Evolutionary conservation across 2,329 filamentous ascomycete species (phyloP).

Genomic region (Ceratocystis variospora): DNA sequence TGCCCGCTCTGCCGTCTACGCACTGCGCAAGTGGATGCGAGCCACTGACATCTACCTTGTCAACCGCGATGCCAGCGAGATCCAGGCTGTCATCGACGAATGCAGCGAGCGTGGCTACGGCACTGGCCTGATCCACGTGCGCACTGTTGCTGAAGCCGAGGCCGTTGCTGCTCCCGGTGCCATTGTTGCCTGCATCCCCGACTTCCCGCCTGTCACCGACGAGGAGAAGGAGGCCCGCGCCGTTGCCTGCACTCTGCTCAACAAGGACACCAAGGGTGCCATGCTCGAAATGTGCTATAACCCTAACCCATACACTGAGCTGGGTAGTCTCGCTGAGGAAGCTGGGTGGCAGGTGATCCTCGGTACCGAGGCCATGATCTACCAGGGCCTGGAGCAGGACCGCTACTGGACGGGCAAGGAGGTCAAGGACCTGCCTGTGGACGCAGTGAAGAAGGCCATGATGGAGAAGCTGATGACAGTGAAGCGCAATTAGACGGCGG

Average conservation of each 20-base stretch:
- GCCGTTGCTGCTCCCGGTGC: constrained; percentile 46
- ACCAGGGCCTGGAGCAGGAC: constrained; percentile 59
- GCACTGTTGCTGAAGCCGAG: constrained; percentile 45
- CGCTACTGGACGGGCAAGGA: constrained; percentile 50
- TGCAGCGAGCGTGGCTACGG: constrained; percentile 47
- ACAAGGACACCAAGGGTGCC: constrained; percentile 44
- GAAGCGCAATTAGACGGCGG: not conserved
- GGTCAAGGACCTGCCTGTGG: constrained; percentile 44
- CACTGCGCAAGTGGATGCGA: constrained; percentile 54
- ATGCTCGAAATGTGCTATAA: constrained; percentile 79
- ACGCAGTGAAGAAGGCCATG: constrained; percentile 40
- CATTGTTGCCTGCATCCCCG: constrained; percentile 61
- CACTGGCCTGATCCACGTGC: constrained; percentile 45
- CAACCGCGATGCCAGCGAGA: constrained; percentile 56
- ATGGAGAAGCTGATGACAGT: constrained; percentile 14
- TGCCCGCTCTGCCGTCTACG: constrained; percentile 64
- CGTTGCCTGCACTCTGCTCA: constrained; percentile 37
- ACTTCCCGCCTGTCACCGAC: constrained; percentile 53
- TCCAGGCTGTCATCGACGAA: constrained; percentile 52
- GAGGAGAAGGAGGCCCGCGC: constrained; percentile 47
- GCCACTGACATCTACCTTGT: constrained; percentile 60
- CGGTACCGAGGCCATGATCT: constrained; percentile 64
- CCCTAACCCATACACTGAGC: constrained; percentile 53
- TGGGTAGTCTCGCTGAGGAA: constrained; percentile 46
- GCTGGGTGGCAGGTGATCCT: constrained; percentile 60